Evolutionary conservation across 345 rosid genomes (phyloP).

Genomic region (Aquilaria malaccensis): DNA sequence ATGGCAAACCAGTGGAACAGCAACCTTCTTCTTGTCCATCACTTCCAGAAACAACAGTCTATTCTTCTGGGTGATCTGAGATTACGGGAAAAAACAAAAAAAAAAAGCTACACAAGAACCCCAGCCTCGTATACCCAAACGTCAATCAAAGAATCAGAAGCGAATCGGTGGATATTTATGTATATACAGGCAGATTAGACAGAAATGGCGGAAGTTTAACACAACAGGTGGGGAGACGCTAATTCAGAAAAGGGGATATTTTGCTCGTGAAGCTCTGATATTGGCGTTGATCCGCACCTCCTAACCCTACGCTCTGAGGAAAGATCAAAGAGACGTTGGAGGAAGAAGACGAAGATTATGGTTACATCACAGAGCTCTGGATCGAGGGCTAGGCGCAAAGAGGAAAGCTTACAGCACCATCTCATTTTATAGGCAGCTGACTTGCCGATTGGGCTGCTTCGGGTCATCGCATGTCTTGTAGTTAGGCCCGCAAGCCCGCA

Average conservation of each 20-base stretch:
- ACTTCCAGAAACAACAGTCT: background rate
- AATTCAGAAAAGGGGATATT: background rate
- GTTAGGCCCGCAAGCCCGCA: no score
- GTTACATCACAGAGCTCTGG: no score
- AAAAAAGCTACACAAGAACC: background rate
- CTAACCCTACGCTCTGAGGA: slow-evolving; percentile 18
- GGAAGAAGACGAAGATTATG: no score
- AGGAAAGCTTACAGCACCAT: no score
- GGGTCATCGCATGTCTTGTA: no score
- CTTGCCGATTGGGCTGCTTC: no score
- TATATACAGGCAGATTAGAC: slow-evolving; percentile 1
- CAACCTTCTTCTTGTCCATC: slow-evolving; percentile 49
- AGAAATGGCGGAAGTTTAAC: slow-evolving; percentile 15
- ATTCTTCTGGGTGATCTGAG: background rate
- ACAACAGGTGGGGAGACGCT: slow-evolving; percentile 18
- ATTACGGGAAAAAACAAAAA: background rate
- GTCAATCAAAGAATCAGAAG: background rate
- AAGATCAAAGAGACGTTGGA: no score
- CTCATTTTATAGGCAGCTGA: no score
- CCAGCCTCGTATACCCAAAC: background rate
- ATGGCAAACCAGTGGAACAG: slow-evolving; percentile 72
- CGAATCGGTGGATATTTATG: background rate
- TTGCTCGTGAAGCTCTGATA: background rate
- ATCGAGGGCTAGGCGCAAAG: no score
- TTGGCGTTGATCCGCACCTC: slow-evolving; percentile 13